A percentile compares a stretch with the other conserved stretches of the same genome.
phyloP scores from a whole-genome alignment of 345 rosid species.

The Pistacia integerrima region DNA sequence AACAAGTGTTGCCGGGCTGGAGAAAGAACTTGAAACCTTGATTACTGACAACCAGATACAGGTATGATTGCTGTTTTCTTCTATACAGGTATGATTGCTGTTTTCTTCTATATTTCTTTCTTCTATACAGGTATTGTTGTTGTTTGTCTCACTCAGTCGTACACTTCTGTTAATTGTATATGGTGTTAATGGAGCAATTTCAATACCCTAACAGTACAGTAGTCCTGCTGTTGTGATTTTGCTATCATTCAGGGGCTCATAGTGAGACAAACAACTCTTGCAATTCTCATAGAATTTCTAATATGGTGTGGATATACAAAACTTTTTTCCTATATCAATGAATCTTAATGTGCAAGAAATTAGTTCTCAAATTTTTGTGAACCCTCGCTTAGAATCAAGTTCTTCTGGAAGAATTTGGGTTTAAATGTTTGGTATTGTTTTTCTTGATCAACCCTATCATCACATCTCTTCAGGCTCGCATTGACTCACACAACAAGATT shows the following conservation, averaged over 20 bases:
- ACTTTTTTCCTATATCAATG: neutral
- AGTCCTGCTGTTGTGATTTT: neutral
- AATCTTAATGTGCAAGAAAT: neutral
- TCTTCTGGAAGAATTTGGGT: neutral
- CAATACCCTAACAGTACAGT: neutral
- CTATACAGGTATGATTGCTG: conserved; percentile 70
- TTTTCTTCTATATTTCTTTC: neutral
- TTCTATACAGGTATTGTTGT: neutral
- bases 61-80: conserved; percentile 48
- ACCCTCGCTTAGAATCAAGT: neutral
- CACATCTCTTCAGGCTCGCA: conserved; percentile 71
- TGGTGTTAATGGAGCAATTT: neutral
- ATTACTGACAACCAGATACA: conserved; percentile 95
- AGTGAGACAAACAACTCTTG: neutral
- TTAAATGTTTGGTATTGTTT: neutral
- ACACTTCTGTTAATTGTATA: neutral
- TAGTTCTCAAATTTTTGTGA: neutral
- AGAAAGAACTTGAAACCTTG: conserved; percentile 88
- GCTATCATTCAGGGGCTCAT: neutral
- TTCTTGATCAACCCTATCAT: neutral
- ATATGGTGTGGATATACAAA: neutral
- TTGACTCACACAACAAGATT: conserved; percentile 97
- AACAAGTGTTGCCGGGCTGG: conserved; percentile 79
- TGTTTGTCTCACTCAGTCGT: no score
- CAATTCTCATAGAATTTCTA: neutral